Percentiles rank a stretch among this genome's conserved stretches.
phyloP scores from a whole-genome alignment of 2,329 filamentous ascomycete genomes.

The Diaporthe ilicicola region DNA sequence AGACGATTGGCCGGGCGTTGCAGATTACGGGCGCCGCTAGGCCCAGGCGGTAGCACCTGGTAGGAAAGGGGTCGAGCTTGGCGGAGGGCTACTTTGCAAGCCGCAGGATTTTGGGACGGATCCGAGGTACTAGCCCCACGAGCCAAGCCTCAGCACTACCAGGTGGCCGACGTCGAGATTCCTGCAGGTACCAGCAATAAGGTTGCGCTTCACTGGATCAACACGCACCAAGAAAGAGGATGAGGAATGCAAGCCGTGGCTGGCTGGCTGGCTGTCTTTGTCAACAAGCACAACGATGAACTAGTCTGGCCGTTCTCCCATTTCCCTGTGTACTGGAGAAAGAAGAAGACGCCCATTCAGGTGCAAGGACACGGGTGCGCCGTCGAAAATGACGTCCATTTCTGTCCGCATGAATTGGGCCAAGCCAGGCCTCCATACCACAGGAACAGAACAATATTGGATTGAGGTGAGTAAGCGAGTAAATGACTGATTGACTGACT shows the following conservation, averaged over 20 bases:
- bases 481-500: background rate
- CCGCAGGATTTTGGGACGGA: background rate
- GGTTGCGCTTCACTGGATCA: background rate
- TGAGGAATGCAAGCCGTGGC: background rate
- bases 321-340: background rate
- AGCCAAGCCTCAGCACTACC: background rate
- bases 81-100: background rate
- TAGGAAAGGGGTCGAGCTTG: slow-evolving; percentile 26
- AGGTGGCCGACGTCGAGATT: background rate
- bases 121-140: background rate
- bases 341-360: slow-evolving; percentile 1
- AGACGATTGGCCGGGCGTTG: slow-evolving; percentile 13
- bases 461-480: background rate
- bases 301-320: background rate
- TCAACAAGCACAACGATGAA: background rate
- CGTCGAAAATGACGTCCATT: background rate
- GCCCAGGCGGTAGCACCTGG: background rate
- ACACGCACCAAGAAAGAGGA: background rate
- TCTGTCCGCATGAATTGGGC: slow-evolving; percentile 2
- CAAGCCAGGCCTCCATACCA: slow-evolving; percentile 11
- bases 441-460: background rate
- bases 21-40: slow-evolving; percentile 26
- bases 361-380: background rate
- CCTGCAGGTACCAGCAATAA: slow-evolving; percentile 28
- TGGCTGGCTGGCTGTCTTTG: slow-evolving; percentile 9